phyloP scores from a whole-genome alignment of 2,329 filamentous ascomycete genomes.

The Trichoderma afroharzianum region DNA sequence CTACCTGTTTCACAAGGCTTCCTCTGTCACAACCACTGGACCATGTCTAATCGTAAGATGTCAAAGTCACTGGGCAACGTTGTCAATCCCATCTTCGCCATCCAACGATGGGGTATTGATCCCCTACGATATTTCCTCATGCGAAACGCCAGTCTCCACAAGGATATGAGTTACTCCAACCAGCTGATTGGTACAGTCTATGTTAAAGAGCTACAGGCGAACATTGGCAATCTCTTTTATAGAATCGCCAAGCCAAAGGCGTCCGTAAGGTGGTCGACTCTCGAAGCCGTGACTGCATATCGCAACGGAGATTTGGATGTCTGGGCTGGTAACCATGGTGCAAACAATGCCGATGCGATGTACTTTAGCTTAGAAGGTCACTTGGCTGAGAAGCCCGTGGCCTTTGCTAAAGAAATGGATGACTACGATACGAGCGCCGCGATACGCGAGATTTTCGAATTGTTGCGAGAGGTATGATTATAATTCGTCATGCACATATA shows the following conservation, averaged over 20 bases:
- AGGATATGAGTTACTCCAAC: conserved; percentile 86
- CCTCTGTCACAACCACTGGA: conserved; percentile 93
- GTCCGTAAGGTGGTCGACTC: conserved; percentile 56
- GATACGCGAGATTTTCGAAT: conserved; percentile 59
- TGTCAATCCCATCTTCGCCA: conserved; percentile 87
- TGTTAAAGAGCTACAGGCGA: conserved; percentile 71
- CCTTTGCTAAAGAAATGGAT: conserved; percentile 56
- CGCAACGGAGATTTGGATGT: conserved; percentile 26
- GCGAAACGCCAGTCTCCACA: conserved; percentile 68
- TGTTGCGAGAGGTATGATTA: conserved; percentile 54
- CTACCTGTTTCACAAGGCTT: conserved; percentile 75
- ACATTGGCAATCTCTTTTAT: conserved; percentile 75
- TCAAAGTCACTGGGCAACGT: conserved; percentile 94
- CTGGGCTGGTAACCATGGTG: background rate
- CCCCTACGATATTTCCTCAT: conserved; percentile 86
- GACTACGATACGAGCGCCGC: conserved; percentile 61
- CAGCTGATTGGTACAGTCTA: conserved; percentile 69
- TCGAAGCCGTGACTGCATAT: conserved; percentile 48
- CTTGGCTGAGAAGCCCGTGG: conserved; percentile 21
- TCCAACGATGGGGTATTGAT: conserved; percentile 85
- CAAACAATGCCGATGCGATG: background rate
- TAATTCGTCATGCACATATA: background rate
- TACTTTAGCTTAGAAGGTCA: conserved; percentile 28
- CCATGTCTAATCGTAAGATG: conserved; percentile 88
- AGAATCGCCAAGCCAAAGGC: conserved; percentile 65